A percentile compares a stretch with the other conserved stretches of the same genome.
Evolutionary conservation across 2,329 filamentous ascomycete species (phyloP).

Genomic region (Paraphoma chrysanthemicola): DNA sequence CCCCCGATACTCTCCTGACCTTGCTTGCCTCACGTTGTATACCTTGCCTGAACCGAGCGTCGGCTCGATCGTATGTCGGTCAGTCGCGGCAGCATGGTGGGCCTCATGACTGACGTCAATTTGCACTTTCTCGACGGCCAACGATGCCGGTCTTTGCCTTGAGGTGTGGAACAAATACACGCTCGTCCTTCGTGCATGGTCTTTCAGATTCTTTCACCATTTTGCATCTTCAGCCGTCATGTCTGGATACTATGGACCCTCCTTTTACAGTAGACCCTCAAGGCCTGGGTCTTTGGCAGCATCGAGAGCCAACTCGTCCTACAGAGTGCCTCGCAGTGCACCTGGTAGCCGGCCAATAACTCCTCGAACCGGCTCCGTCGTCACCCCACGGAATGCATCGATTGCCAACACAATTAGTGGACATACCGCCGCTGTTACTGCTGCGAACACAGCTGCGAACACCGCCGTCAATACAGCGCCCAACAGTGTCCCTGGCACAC

Average conservation of each 20-base stretch:
- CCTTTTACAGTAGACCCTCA: conserved; percentile 15
- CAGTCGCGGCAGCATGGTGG: conserved; percentile 11
- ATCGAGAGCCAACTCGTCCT: conserved; percentile 20
- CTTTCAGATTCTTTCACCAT: conserved; percentile 1
- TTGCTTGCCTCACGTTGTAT: not conserved
- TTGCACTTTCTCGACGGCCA: conserved; percentile 5
- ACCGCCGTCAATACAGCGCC: conserved; percentile 18
- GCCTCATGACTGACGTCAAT: conserved; percentile 1
- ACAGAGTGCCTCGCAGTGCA: conserved; percentile 14
- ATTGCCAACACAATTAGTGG: conserved; percentile 14
- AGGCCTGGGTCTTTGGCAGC: conserved; percentile 20
- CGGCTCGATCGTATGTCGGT: conserved; percentile 6
- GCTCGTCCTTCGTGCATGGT: conserved; percentile 1
- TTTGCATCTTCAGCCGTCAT: conserved; percentile 5
- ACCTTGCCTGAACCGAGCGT: conserved; percentile 4
- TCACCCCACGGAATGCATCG: conserved; percentile 19
- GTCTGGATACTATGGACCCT: conserved; percentile 26
- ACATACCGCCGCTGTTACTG: conserved; percentile 15
- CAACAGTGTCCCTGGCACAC: conserved; percentile 11
- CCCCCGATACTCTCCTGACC: conserved; percentile 1
- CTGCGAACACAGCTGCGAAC: conserved; percentile 15
- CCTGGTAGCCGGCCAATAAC: conserved; percentile 11
- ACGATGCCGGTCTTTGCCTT: conserved; percentile 9
- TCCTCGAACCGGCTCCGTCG: conserved; percentile 19
- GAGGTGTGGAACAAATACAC: not conserved